phyloP scores from a whole-genome alignment of 2,329 filamentous ascomycete genomes.

The Sporothrix dimorphospora region DNA sequence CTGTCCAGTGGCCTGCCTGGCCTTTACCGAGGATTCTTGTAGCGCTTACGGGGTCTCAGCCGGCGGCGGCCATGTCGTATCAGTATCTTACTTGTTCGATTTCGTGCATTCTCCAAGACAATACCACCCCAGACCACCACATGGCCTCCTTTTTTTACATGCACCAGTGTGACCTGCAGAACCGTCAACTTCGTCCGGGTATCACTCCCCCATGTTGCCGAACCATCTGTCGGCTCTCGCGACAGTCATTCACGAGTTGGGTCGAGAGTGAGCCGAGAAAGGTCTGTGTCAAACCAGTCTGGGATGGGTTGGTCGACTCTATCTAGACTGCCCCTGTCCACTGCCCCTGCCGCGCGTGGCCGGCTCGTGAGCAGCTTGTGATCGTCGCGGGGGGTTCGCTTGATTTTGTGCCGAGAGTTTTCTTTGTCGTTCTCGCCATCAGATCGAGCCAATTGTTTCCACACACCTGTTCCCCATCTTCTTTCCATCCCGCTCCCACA shows the following conservation, averaged over 20 bases:
- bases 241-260: neutral
- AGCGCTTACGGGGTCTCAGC: too few relatives aligned
- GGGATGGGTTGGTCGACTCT: neutral
- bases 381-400: neutral
- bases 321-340: neutral
- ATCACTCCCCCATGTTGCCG: neutral
- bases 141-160: neutral
- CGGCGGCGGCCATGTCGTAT: too few relatives aligned
- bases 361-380: neutral
- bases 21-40: too few relatives aligned
- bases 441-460: neutral
- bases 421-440: neutral
- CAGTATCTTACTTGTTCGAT: too few relatives aligned
- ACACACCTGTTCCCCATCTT: neutral
- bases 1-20: too few relatives aligned
- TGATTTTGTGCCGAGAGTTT: neutral
- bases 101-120: too few relatives aligned
- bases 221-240: neutral
- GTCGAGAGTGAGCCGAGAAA: neutral
- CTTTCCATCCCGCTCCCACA: neutral
- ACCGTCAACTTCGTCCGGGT: neutral
- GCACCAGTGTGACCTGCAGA: neutral
- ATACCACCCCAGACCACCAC: too few relatives aligned
- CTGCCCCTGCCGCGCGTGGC: neutral
- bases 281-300: neutral